Percentiles rank a stretch among this genome's conserved stretches.
Evolutionary conservation across 139 green algal species (phyloP).

Genomic region (Volvox africanus): DNA sequence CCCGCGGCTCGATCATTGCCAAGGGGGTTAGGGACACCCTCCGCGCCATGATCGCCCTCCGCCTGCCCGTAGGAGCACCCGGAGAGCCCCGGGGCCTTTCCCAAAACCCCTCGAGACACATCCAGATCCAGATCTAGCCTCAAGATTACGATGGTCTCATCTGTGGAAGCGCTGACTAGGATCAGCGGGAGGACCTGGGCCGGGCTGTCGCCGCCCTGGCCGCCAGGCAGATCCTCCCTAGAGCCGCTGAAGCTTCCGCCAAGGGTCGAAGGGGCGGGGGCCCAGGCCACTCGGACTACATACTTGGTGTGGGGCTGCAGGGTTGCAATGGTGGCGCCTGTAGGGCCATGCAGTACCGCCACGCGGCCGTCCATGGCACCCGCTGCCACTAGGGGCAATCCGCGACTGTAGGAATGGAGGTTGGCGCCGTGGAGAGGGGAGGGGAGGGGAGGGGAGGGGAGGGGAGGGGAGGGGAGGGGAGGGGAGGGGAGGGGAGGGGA

Average conservation of each 20-base stretch:
- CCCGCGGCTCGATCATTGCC: too few species aligned
- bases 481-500: neutral
- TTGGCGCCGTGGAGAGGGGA: neutral
- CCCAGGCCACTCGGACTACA: conserved; percentile 48
- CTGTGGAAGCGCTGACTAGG: conserved; percentile 58
- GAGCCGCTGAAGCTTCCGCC: neutral
- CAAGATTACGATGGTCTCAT: conserved; percentile 57
- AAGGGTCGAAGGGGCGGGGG: conserved; percentile 49
- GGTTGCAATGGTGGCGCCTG: neutral
- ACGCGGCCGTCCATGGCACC: conserved; percentile 35
- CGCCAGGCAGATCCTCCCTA: too few species aligned
- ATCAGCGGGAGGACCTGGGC: neutral
- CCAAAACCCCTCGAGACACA: neutral
- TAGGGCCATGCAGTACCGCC: conserved; percentile 23
- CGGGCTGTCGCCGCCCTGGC: too few species aligned
- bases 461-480: neutral
- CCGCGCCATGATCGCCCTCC: too few species aligned
- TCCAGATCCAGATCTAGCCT: conserved; percentile 1
- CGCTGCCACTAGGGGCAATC: conserved; percentile 27
- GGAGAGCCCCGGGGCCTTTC: too few species aligned
- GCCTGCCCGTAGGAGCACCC: too few species aligned
- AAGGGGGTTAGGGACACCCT: too few species aligned
- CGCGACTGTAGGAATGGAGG: neutral
- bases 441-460: neutral
- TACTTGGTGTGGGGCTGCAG: conserved; percentile 44